A percentile compares a stretch with the other conserved stretches of the same genome.
phyloP scores from a whole-genome alignment of 2,329 filamentous ascomycete species.

The Verticillium tricorpus region DNA sequence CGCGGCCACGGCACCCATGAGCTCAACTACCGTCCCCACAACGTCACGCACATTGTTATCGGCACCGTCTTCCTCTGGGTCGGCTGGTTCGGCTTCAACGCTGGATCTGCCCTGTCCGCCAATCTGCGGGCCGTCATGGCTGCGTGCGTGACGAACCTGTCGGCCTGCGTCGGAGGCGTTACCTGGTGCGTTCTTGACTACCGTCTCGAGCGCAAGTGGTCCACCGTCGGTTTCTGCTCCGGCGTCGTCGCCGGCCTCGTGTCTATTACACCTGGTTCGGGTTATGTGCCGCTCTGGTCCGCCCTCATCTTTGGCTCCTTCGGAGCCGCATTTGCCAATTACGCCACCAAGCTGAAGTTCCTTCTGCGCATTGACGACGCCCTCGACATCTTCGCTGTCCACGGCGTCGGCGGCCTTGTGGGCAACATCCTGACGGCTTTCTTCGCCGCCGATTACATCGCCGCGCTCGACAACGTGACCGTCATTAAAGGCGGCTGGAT shows the following conservation, averaged over 20 bases:
- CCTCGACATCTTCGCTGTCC: slow-evolving; percentile 83
- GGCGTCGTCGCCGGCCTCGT: slow-evolving; percentile 85
- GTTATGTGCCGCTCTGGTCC: slow-evolving; percentile 78
- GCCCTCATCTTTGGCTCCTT: slow-evolving; percentile 74
- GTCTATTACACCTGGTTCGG: slow-evolving; percentile 80
- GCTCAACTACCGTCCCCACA: slow-evolving; percentile 88
- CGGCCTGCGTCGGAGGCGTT: slow-evolving; percentile 78
- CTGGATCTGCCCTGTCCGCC: slow-evolving; percentile 73
- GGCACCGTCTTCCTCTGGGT: slow-evolving; percentile 94
- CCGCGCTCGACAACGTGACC: slow-evolving; percentile 67
- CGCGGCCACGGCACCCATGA: slow-evolving; percentile 81
- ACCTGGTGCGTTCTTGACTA: slow-evolving; percentile 91
- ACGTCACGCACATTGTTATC: slow-evolving; percentile 87
- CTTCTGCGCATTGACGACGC: slow-evolving; percentile 76
- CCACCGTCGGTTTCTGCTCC: slow-evolving; percentile 88
- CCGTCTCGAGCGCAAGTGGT: slow-evolving; percentile 85
- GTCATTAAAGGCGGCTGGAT: slow-evolving; percentile 74
- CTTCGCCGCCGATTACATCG: slow-evolving; percentile 82
- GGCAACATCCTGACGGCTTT: slow-evolving; percentile 77
- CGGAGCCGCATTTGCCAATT: slow-evolving; percentile 77
- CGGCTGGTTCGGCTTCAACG: slow-evolving; percentile 95
- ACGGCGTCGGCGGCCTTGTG: slow-evolving; percentile 72
- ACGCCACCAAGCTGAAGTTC: slow-evolving; percentile 89
- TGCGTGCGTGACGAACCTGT: slow-evolving; percentile 78
- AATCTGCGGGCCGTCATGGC: slow-evolving; percentile 86